Base-by-base conservation (phyloP, 257 asterid species). In the Mitragyna speciosa region DNA sequence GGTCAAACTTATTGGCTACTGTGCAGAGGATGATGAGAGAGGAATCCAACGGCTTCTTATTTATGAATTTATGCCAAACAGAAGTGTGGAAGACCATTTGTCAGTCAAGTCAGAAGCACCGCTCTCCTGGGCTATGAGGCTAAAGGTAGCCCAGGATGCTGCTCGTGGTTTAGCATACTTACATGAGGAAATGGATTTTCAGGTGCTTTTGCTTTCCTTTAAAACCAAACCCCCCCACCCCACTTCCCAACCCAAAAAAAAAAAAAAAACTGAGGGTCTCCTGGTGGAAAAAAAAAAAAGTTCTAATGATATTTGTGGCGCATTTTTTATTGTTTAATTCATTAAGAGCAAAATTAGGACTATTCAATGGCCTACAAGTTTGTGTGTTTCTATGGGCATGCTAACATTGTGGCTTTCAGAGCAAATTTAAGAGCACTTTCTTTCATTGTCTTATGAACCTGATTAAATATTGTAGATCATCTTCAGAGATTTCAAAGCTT, bases 1-100 rank as follows among this genome's bases (percentile, higher is more conserved):
- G 22, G 99, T 96, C 75, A 94, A 92, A 78, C 92, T 96, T 65
- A 56, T 96, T 70, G 99, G 99, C 48, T 96, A 96, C 78, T 96
- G 99, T 70, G 98, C 99, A 16, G 99, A 96, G 84, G 98, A 96
- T 84, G 98, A 90, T 63, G 99, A 96, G 86, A 92, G 98, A 82
- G 99, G 99, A 83, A 96, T 96, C 72, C 99, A 96, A 71, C 89
- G 99, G 76, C 97, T 96, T 84, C 92, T 96, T 54, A 79, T 94
- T 63, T 96, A 96, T 65, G 98, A 96, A 78, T 94, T 83, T 82
- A 94, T 96, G 99, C 93, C 93, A 65, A 94, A 96, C 56, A 87
- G 94, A 72, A 96, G 99, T 68, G 97, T 96, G 28, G 97, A 94
- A 30, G 95, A 94, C 71, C 98, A 94, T 90, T 84, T 96, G 79